Evolutionary conservation across 176 grass and related monocot genomes (phyloP).

Genomic region (Microstegium vimineum): DNA sequence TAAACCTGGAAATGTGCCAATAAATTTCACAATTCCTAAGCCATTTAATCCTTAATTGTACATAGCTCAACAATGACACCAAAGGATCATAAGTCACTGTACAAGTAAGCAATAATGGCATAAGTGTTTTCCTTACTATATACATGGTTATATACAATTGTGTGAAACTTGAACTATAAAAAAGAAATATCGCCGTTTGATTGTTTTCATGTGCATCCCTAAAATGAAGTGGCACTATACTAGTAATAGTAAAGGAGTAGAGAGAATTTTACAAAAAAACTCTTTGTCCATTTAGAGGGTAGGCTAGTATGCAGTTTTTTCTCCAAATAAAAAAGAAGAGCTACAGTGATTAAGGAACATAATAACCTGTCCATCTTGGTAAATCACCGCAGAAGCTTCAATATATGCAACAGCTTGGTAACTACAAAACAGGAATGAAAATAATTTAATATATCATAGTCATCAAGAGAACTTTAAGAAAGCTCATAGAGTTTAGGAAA

Average conservation of each 20-base stretch:
- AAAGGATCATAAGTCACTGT: neutral
- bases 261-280: neutral
- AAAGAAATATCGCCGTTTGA: too few relatives aligned
- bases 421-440: conserved; percentile 41
- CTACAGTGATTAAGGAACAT: conserved; percentile 15
- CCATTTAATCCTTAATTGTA: conserved; percentile 9
- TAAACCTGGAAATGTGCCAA: conserved; percentile 2
- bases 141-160: too few relatives aligned
- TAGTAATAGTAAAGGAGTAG: neutral
- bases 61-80: neutral
- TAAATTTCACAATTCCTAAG: neutral
- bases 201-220: too few relatives aligned
- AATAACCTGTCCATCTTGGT: conserved; percentile 91
- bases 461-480: neutral
- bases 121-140: too few relatives aligned
- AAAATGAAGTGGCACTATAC: too few relatives aligned
- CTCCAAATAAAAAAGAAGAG: neutral
- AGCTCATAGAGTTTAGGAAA: neutral
- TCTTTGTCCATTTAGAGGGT: neutral
- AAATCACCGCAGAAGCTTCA: conserved; percentile 95
- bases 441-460: neutral
- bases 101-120: neutral
- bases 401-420: conserved; percentile 98
- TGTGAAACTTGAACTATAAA: too few relatives aligned
- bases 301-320: neutral